Conservation (phyloP, 306 rosid species). For the Acacia crassicarpa region DNA sequence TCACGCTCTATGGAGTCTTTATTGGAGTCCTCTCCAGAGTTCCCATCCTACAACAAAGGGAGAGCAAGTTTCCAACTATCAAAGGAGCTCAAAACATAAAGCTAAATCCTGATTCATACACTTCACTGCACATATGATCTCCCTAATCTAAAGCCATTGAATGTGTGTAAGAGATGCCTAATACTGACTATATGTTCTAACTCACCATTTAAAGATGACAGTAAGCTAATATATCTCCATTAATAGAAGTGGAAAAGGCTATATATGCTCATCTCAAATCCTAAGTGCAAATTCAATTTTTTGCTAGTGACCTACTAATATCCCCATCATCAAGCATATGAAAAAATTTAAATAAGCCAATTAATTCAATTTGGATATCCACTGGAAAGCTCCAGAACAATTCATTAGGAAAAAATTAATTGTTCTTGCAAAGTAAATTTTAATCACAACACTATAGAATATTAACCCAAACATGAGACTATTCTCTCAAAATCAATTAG, state of each 20-base stretch:
- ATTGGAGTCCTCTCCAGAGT: conserved; percentile 89
- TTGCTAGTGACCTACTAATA: background rate
- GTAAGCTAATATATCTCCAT: background rate
- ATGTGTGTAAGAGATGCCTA: background rate
- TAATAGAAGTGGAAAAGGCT: background rate
- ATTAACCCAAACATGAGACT: background rate
- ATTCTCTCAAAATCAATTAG: background rate
- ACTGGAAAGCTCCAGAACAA: background rate
- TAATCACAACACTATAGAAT: background rate
- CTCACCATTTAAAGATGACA: background rate
- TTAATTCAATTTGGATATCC: background rate
- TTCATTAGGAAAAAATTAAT: background rate
- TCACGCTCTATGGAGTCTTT: conserved; percentile 94
- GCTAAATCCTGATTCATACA: conserved; percentile 18
- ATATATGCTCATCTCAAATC: background rate
- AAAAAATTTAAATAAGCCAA: background rate
- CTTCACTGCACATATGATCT: background rate
- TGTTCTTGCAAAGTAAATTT: background rate
- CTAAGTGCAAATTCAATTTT: background rate
- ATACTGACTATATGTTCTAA: background rate
- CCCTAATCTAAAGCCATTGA: background rate
- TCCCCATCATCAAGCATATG: background rate
- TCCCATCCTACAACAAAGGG: conserved; percentile 67
- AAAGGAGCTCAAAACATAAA: conserved; percentile 25
- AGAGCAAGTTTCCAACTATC: conserved; percentile 16